Percentiles rank a stretch among this genome's conserved stretches.
phyloP scores from a whole-genome alignment of 108 stramenopile genomes.

The Phaeodactylum tricornutum region DNA sequence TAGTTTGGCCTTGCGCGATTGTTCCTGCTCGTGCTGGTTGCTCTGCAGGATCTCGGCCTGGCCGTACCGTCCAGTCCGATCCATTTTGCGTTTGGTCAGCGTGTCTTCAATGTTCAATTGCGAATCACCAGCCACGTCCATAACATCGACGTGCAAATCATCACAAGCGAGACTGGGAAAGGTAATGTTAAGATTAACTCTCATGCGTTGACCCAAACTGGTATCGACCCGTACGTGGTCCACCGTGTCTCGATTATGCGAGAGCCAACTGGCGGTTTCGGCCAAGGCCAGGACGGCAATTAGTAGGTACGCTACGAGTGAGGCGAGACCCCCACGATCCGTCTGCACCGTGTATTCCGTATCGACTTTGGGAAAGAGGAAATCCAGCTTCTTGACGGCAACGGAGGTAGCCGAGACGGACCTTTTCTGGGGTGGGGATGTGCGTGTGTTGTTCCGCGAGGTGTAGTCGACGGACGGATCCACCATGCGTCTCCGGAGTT shows the following conservation, averaged over 20 bases:
- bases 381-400: slow-evolving; percentile 51
- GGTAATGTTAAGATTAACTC: slow-evolving; percentile 91
- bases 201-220: slow-evolving; percentile 75
- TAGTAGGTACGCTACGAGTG: slow-evolving; percentile 39
- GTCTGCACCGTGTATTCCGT: slow-evolving; percentile 61
- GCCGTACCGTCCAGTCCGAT: slow-evolving; percentile 16
- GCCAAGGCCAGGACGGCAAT: slow-evolving; percentile 47
- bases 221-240: slow-evolving; percentile 73
- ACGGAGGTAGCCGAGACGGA: too few relatives aligned
- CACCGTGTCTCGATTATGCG: slow-evolving; percentile 29
- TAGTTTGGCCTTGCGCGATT: slow-evolving; percentile 26
- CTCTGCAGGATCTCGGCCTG: slow-evolving; percentile 18
- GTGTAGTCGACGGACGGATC: too few relatives aligned
- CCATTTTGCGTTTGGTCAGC: slow-evolving; percentile 37
- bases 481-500: too few relatives aligned
- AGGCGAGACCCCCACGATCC: slow-evolving; percentile 47
- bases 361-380: slow-evolving; percentile 79
- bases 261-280: slow-evolving; percentile 38
- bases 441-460: too few relatives aligned
- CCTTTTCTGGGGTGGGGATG: too few relatives aligned
- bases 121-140: slow-evolving; percentile 98
- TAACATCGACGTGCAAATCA: slow-evolving; percentile 94
- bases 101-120: slow-evolving; percentile 87
- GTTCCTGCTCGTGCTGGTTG: slow-evolving; percentile 27
- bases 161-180: slow-evolving; percentile 90